Percentiles rank a stretch among this genome's conserved stretches.
These are phyloP conservation scores for Tieghemiomyces parasiticus DNA, from an alignment of 192 early-diverging fungal species.

Conservation along the genomic window DNA sequence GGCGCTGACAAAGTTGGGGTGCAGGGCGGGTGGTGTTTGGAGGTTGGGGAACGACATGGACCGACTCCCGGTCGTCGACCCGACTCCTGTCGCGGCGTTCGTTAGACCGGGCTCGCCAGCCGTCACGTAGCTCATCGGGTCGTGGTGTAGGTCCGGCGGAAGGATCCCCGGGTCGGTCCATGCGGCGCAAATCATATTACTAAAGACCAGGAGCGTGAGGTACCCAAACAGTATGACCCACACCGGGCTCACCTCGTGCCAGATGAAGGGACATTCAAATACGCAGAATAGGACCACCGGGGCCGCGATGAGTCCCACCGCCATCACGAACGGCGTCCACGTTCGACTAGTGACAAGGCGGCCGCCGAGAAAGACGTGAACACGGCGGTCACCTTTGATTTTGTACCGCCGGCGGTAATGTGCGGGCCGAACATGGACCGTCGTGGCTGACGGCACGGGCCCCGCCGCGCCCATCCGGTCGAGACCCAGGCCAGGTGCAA, in stretches of 20 bases:
- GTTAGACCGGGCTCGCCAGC: background rate
- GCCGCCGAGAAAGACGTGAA: constrained; percentile 27
- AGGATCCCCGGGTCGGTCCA: constrained; percentile 66
- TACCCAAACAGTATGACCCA: constrained; percentile 53
- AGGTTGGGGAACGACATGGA: background rate
- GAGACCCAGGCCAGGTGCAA: background rate
- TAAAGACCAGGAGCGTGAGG: constrained; percentile 36
- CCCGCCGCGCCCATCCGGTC: background rate
- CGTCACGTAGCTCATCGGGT: constrained; percentile 15
- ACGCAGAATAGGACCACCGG: constrained; percentile 44
- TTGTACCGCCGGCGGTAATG: constrained; percentile 3
- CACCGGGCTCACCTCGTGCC: constrained; percentile 37
- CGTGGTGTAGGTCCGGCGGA: constrained; percentile 50
- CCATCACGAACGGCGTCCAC: constrained; percentile 42
- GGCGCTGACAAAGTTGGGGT: background rate
- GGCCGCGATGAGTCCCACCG: constrained; percentile 33
- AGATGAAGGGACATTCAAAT: constrained; percentile 52
- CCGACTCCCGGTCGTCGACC: background rate
- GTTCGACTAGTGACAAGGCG: constrained; percentile 48
- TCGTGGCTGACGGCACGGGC: background rate
- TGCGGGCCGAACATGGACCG: background rate
- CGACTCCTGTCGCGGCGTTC: background rate
- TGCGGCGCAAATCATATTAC: constrained; percentile 58
- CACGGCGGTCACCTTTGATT: background rate
- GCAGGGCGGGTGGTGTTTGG: constrained; percentile 4